phyloP scores from a whole-genome alignment of 2,329 filamentous ascomycete species.

The Aspergillus brasiliensis region DNA sequence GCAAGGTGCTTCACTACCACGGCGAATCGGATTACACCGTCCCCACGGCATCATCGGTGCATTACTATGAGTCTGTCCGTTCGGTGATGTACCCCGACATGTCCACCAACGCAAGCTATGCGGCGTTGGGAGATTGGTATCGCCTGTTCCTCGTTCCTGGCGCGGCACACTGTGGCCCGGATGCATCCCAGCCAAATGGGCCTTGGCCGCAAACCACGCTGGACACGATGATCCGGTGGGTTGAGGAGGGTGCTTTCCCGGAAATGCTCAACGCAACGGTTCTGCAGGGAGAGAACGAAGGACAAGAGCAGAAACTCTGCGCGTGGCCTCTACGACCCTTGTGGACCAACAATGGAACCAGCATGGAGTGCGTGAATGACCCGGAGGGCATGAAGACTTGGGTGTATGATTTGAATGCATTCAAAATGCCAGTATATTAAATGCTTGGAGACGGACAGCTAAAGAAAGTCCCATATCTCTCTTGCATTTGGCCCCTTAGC shows the following conservation, averaged over 20 bases:
- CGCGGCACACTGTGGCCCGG: constrained; percentile 54
- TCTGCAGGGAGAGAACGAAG: constrained; percentile 29
- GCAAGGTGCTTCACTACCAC: constrained; percentile 62
- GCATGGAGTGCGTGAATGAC: constrained; percentile 16
- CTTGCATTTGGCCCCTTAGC: too few relatives aligned
- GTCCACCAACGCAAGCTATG: constrained; percentile 40
- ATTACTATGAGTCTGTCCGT: constrained; percentile 59
- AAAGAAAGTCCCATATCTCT: too few relatives aligned
- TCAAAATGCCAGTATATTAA: constrained; percentile 20
- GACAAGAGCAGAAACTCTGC: constrained; percentile 37
- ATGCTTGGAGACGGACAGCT: too few relatives aligned
- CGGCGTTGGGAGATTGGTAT: constrained; percentile 57
- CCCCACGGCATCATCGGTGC: constrained; percentile 56
- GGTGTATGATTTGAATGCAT: constrained; percentile 15
- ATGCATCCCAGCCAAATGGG: constrained; percentile 46
- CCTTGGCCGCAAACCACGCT: constrained; percentile 52
- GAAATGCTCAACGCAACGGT: constrained; percentile 47
- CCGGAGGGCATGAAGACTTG: constrained; percentile 17
- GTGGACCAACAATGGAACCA: constrained; percentile 22
- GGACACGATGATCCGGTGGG: constrained; percentile 54
- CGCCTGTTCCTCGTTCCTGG: constrained; percentile 59
- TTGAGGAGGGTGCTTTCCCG: constrained; percentile 52
- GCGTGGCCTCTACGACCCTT: constrained; percentile 37
- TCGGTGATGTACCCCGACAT: constrained; percentile 51
- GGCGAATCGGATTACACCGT: constrained; percentile 58